A percentile compares a stretch with the other conserved stretches of the same genome.
These are phyloP conservation scores for Neostapfia colusana DNA, from an alignment of 176 grass and related monocot species.

Conservation along the genomic window DNA sequence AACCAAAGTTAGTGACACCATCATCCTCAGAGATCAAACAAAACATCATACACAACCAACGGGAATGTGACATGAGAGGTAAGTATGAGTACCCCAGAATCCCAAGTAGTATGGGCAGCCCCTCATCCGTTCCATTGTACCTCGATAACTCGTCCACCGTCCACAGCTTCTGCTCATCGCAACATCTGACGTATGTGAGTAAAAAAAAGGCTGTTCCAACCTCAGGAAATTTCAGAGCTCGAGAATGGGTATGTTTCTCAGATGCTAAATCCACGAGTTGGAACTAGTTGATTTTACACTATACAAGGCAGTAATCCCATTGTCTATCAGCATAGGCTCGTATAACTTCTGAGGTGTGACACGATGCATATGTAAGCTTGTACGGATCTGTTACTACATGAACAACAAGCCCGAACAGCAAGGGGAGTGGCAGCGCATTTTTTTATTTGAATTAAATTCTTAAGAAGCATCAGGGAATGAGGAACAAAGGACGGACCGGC, in stretches of 20 bases:
- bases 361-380: neutral
- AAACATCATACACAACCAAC: neutral
- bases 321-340: neutral
- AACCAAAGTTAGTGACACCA: conserved; percentile 7
- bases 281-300: neutral
- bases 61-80: neutral
- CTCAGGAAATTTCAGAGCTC: conserved; percentile 8
- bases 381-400: conserved; percentile 6
- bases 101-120: conserved; percentile 70
- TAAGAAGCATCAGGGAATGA: neutral
- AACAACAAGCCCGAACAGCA: neutral
- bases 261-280: neutral
- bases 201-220: neutral
- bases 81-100: conserved; percentile 67
- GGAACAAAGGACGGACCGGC: conserved; percentile 43
- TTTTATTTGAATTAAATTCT: neutral
- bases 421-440: neutral
- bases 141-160: conserved; percentile 60
- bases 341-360: neutral
- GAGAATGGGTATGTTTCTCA: neutral
- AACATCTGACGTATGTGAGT: conserved; percentile 7
- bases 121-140: conserved; percentile 73
- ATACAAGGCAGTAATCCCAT: neutral
- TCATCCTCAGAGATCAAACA: neutral
- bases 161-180: conserved; percentile 66